A percentile compares a stretch with the other conserved stretches of the same genome.
These are phyloP conservation scores for Gossypium schwendimanii DNA, from an alignment of 441 rosid species.

Conservation along the genomic window DNA sequence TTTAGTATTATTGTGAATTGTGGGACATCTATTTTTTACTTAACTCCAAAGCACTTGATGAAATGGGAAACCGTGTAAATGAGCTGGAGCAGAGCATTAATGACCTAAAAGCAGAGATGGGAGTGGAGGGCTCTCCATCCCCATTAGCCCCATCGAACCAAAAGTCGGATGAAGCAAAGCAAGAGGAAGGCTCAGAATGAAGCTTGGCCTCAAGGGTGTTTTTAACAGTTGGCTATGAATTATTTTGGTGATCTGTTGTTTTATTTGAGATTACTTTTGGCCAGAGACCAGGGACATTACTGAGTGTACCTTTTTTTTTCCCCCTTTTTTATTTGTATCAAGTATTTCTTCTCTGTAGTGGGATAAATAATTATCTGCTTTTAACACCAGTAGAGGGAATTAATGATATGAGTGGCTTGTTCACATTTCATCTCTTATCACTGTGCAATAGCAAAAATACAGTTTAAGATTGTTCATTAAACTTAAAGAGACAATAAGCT, in stretches of 20 bases:
- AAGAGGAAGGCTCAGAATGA: conserved; percentile 40
- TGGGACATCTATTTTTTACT: conserved; percentile 29
- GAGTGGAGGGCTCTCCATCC: conserved; percentile 62
- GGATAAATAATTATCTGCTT: neutral
- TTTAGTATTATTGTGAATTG: neutral
- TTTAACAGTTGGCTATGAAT: neutral
- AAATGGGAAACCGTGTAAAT: conserved; percentile 58
- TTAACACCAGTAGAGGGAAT: neutral
- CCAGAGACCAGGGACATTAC: neutral
- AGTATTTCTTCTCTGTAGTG: neutral
- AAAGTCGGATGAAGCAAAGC: conserved; percentile 26
- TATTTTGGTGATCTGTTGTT: neutral
- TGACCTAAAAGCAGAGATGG: conserved; percentile 57
- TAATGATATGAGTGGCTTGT: neutral
- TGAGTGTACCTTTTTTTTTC: neutral
- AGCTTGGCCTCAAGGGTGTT: conserved; percentile 7
- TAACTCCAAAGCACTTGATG: conserved; percentile 56
- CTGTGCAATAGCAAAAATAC: neutral
- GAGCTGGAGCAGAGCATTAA: conserved; percentile 65
- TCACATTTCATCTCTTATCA: neutral
- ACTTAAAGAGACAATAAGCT: neutral
- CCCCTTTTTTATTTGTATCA: neutral
- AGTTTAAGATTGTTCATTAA: neutral
- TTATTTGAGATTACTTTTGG: neutral
- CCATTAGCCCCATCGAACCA: conserved; percentile 40